A percentile compares a stretch with the other conserved stretches of the same genome.
Evolutionary conservation across 2,329 filamentous ascomycete genomes (phyloP).

Genomic region (Elsinoe necatrix): DNA sequence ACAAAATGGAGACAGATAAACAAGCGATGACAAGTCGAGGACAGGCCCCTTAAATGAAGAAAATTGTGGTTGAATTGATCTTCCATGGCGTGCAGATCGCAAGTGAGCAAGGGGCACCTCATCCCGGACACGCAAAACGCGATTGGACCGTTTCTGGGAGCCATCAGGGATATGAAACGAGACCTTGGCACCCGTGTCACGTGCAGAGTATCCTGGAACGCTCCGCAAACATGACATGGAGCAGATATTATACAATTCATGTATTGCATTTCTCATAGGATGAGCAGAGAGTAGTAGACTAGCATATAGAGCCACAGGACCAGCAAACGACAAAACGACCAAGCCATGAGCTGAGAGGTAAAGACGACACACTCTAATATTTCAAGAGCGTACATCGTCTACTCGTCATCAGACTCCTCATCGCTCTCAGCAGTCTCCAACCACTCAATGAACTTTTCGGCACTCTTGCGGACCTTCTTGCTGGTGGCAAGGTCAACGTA

Average conservation of each 20-base stretch:
- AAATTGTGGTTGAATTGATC: slow-evolving; percentile 1
- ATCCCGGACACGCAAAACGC: not conserved
- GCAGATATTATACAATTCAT: not conserved
- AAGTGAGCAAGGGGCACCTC: not conserved
- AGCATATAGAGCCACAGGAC: not conserved
- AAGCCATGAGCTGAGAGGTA: not conserved
- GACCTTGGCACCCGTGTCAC: not conserved
- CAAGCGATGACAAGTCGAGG: not conserved
- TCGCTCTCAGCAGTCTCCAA: slow-evolving; percentile 75
- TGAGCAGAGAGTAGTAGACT: slow-evolving; percentile 10
- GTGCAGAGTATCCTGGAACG: not conserved
- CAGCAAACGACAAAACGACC: not conserved
- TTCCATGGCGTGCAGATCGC: not conserved
- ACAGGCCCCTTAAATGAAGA: not conserved
- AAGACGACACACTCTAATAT: not conserved
- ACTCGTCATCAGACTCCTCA: slow-evolving; percentile 56
- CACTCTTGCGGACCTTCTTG: slow-evolving; percentile 92
- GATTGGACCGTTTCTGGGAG: not conserved
- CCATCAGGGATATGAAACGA: slow-evolving; percentile 1
- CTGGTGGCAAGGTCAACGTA: slow-evolving; percentile 83
- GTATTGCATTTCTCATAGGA: slow-evolving; percentile 1
- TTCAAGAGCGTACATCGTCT: not conserved
- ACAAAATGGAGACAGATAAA: not conserved
- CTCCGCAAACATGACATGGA: not conserved
- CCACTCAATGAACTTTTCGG: slow-evolving; percentile 90